phyloP scores from a whole-genome alignment of 805 yeast genomes.

The Barnettozyma populi region DNA sequence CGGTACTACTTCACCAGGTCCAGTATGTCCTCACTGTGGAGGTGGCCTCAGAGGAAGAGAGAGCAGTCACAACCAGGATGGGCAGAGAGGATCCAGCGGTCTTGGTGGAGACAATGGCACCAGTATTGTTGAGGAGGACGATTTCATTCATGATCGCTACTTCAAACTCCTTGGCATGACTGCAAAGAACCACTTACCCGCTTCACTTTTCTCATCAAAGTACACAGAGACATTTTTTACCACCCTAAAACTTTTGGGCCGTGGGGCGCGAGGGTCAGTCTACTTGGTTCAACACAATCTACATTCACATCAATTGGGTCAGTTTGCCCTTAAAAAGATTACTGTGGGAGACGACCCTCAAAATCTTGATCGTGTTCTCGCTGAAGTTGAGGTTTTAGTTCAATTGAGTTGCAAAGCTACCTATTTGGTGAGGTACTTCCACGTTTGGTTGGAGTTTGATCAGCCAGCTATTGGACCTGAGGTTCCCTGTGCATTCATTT shows the following conservation, averaged over 20 bases:
- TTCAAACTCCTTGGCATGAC: conserved; percentile 20
- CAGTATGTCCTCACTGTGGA: conserved; percentile 12
- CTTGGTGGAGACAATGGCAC: not conserved
- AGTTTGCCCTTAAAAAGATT: conserved; percentile 79
- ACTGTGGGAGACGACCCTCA: conserved; percentile 72
- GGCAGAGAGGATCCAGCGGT: not conserved
- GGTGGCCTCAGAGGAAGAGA: not conserved
- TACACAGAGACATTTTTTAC: conserved; percentile 71
- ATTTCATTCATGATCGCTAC: conserved; percentile 14
- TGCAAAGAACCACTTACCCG: conserved; percentile 33
- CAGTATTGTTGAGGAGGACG: not conserved
- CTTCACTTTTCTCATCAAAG: conserved; percentile 70
- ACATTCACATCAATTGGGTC: conserved; percentile 65
- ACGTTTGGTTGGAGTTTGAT: conserved; percentile 84
- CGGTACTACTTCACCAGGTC: not conserved
- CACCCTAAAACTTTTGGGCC: conserved; percentile 56
- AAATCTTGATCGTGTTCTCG: conserved; percentile 64
- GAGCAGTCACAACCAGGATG: not conserved
- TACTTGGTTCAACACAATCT: conserved; percentile 79
- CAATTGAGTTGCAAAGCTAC: conserved; percentile 41
- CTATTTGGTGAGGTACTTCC: conserved; percentile 78
- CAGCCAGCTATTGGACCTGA: conserved; percentile 44
- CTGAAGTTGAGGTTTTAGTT: conserved; percentile 70
- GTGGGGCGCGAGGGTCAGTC: conserved; percentile 83
- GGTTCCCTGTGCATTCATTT: conserved; percentile 69